Percentiles rank a stretch among this genome's conserved stretches.
phyloP scores from a whole-genome alignment of 2,329 filamentous ascomycete species.

The Chaetomium sp. region DNA sequence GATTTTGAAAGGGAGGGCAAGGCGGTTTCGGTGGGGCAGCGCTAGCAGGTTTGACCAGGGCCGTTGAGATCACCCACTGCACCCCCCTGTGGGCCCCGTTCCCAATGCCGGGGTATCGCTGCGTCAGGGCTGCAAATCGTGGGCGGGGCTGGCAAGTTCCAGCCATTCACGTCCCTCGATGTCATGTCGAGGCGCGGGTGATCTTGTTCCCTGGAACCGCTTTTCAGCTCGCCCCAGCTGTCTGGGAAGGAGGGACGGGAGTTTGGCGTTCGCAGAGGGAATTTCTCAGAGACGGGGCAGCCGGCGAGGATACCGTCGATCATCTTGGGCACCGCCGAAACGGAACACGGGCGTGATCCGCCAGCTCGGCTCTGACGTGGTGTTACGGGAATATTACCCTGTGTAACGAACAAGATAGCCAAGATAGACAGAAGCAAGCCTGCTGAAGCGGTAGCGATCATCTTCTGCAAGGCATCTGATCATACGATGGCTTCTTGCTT shows the following conservation, averaged over 20 bases:
- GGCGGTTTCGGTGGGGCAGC: conserved; percentile 3
- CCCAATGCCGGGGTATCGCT: conserved; percentile 1
- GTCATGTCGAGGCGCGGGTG: conserved; percentile 4
- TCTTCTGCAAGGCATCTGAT: conserved; percentile 7
- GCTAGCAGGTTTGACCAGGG: background rate
- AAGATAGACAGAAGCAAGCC: background rate
- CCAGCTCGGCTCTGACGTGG: conserved; percentile 4
- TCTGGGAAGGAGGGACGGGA: conserved; percentile 16
- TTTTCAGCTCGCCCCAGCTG: conserved; percentile 19
- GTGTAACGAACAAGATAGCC: background rate
- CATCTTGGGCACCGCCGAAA: background rate
- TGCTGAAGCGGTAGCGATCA: conserved; percentile 1
- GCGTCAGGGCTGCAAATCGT: conserved; percentile 13
- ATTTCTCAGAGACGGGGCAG: background rate
- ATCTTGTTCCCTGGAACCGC: conserved; percentile 4
- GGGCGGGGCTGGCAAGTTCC: conserved; percentile 11
- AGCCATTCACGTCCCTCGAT: conserved; percentile 16
- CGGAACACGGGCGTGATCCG: conserved; percentile 3
- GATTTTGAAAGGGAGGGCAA: background rate
- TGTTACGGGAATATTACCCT: background rate
- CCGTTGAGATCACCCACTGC: conserved; percentile 17
- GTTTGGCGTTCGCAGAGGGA: background rate
- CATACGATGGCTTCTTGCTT: background rate
- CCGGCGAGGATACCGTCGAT: background rate
- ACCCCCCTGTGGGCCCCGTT: background rate